These are phyloP conservation scores for Raffaelea albimanens DNA, from an alignment of 2,329 filamentous ascomycete genomes.

Conservation along the genomic window DNA sequence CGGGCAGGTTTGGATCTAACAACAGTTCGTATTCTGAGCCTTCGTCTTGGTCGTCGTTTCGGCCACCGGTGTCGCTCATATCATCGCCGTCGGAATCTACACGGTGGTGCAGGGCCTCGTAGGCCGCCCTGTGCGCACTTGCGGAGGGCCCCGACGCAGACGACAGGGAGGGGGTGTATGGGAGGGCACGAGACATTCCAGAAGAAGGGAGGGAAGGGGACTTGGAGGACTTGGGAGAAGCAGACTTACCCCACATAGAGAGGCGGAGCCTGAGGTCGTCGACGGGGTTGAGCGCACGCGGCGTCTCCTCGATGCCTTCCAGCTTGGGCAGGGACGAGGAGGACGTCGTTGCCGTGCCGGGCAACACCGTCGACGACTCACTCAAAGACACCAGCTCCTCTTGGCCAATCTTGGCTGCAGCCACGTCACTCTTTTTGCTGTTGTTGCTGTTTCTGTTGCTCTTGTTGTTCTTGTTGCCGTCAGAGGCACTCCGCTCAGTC, in stretches of 20 bases:
- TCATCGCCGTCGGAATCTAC: constrained; percentile 16
- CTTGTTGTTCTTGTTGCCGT: constrained; percentile 17
- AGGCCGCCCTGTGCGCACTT: constrained; percentile 7
- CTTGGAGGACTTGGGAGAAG: too few species aligned
- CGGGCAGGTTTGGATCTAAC: constrained; percentile 42
- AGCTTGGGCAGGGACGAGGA: too few species aligned
- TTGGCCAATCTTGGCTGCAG: constrained; percentile 14
- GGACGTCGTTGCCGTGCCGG: not conserved
- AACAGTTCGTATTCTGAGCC: constrained; percentile 46
- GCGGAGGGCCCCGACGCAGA: too few species aligned
- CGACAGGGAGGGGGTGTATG: too few species aligned
- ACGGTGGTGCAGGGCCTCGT: constrained; percentile 15
- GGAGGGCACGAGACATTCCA: too few species aligned
- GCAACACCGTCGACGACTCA: not conserved
- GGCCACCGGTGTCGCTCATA: constrained; percentile 25
- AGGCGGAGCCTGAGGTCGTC: constrained; percentile 26
- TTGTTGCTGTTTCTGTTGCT: constrained; percentile 7
- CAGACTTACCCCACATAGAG: constrained; percentile 31
- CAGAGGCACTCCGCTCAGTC: constrained; percentile 2
- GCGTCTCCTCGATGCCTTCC: not conserved
- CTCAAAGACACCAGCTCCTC: constrained; percentile 17
- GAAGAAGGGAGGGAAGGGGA: too few species aligned
- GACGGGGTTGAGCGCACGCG: constrained; percentile 15
- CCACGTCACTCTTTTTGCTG: not conserved
- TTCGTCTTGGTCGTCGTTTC: constrained; percentile 21